Evolutionary conservation across 2,329 filamentous ascomycete species (phyloP), one percentile per base, ranked within the genome.

Genomic region (Anisogramma anomala): DNA sequence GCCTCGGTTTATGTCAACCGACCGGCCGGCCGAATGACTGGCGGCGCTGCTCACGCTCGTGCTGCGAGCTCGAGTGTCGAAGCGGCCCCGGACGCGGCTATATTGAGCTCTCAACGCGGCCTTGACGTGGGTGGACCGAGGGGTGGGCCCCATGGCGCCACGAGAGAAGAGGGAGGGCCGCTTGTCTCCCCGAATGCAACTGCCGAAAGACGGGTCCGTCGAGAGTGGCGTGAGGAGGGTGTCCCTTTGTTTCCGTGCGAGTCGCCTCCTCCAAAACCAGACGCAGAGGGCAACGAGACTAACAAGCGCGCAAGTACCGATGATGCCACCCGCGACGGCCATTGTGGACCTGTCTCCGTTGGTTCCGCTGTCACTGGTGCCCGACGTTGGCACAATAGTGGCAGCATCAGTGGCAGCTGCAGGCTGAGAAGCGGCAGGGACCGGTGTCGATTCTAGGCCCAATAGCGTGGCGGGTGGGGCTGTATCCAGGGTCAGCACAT

Each of bases 1-100:
- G 6, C 69, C 68, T 35, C 68, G 60, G 53, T 74, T 65, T 47
- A 73, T 60, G 42, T 73, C 66, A 22, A 73, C 64, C 34, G 59
- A 62, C 2, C 64, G 58, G 7, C 55, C 53, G 13, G 53, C 58
- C 34, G 56, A 58, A 20, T 54, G 57, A 41, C 59, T 57, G 33
- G 54, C 48, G 19, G 48, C 43, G 26, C 43, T 45, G 30, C 38
- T 39, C 10, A 45, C 27, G 35, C 43, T 45, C 19, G 23, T 39
- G 31, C 39, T 45, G 10, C 43, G 43, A n/a, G 51, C 44, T 34
- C 60, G 46, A 18, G 51, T 48, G 34, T 53, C 53, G 23, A 67
- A 48, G 4, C 57, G 55, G 14, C 57, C 60, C 8, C 58, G 57
- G 20, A 69, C 46, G 20, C 53, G 55, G 30, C 50, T 51, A n/a